phyloP scores from a whole-genome alignment of 495 filamentous ascomycete species.

The Annulohypoxylon nitens region DNA sequence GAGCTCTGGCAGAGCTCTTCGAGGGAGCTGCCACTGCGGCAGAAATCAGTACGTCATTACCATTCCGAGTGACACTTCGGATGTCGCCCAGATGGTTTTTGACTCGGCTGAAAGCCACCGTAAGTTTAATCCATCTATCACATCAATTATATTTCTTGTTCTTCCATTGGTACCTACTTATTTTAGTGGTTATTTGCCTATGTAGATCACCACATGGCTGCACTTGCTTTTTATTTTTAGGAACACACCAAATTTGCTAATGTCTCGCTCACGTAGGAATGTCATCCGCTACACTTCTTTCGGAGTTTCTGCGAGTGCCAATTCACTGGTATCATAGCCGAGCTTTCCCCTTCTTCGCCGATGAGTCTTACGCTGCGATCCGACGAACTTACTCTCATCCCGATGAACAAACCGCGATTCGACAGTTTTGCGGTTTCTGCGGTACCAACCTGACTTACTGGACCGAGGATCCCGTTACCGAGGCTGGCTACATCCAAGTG shows the following conservation, averaged over 20 bases:
- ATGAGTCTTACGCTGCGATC: slow-evolving; percentile 81
- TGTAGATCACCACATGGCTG: background rate
- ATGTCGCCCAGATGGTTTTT: slow-evolving; percentile 76
- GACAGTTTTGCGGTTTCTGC: slow-evolving; percentile 91
- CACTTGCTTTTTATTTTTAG: background rate
- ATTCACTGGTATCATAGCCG: slow-evolving; percentile 78
- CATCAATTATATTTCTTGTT: background rate
- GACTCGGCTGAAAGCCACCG: slow-evolving; percentile 73
- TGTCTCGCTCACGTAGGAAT: slow-evolving; percentile 62
- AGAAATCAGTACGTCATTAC: slow-evolving; percentile 83
- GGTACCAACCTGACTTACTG: slow-evolving; percentile 85
- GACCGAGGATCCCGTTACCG: slow-evolving; percentile 75
- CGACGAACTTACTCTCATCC: slow-evolving; percentile 75
- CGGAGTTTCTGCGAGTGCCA: slow-evolving; percentile 84
- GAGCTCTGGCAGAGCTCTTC: slow-evolving; percentile 57
- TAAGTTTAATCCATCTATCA: slow-evolving; percentile 58
- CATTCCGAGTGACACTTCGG: slow-evolving; percentile 68
- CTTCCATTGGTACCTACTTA: slow-evolving; percentile 9
- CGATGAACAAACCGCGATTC: slow-evolving; percentile 69
- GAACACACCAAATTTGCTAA: slow-evolving; percentile 17
- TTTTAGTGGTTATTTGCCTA: background rate
- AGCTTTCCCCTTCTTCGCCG: slow-evolving; percentile 78
- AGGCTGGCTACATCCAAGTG: slow-evolving; percentile 80
- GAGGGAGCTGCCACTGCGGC: slow-evolving; percentile 85
- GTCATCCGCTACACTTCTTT: slow-evolving; percentile 75